Conservation (phyloP, 1,284 basidiomycete species). For the Moesziomyces parantarcticus region DNA sequence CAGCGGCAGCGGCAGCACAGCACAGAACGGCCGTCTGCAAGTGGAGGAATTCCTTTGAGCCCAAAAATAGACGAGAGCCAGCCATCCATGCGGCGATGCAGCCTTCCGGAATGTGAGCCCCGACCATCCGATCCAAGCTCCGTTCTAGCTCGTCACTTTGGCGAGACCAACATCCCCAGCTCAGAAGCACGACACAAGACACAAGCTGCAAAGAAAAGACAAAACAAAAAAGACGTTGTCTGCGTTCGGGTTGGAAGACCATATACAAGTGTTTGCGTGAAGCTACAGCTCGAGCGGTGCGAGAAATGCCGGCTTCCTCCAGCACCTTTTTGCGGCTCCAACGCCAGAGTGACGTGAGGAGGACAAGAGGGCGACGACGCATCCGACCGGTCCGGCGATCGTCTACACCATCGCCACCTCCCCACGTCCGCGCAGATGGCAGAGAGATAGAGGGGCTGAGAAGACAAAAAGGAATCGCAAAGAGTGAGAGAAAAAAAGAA, state of each 20-base stretch:
- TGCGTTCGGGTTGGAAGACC: slow-evolving; percentile 14
- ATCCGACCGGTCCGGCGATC: slow-evolving; percentile 40
- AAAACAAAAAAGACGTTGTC: slow-evolving; percentile 6
- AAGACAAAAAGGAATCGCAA: slow-evolving; percentile 1
- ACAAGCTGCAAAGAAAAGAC: background rate
- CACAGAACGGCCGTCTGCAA: background rate
- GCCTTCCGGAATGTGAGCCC: background rate
- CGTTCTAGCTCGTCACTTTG: background rate
- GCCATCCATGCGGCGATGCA: background rate
- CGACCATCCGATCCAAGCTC: background rate
- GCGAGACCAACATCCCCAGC: background rate
- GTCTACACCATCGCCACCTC: slow-evolving; percentile 18
- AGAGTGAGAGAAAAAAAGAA: background rate
- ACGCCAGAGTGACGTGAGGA: slow-evolving; percentile 15
- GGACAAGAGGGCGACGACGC: slow-evolving; percentile 11
- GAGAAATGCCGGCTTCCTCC: slow-evolving; percentile 36
- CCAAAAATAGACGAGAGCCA: background rate
- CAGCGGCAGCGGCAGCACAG: background rate
- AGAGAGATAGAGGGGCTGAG: background rate
- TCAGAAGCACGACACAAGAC: background rate
- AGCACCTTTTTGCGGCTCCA: slow-evolving; percentile 14
- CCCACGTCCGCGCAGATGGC: slow-evolving; percentile 26
- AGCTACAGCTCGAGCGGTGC: slow-evolving; percentile 13
- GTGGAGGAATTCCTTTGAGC: background rate
- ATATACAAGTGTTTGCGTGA: slow-evolving; percentile 6